phyloP scores from a whole-genome alignment of 2,329 filamentous ascomycete genomes.

The Hymenoscyphus fraxineus region DNA sequence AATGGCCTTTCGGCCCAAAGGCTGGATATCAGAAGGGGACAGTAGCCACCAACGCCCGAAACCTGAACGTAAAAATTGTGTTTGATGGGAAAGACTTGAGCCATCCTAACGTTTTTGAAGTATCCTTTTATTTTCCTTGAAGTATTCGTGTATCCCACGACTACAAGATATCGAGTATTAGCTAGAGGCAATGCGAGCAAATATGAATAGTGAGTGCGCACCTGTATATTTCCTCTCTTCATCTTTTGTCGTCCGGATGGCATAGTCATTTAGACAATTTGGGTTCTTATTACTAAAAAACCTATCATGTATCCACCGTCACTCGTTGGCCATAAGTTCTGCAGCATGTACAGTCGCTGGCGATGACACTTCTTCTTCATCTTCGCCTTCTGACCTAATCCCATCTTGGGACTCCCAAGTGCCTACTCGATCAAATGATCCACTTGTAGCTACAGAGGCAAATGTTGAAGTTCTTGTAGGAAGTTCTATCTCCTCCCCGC shows the following conservation, averaged over 20 bases:
- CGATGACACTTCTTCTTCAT: conserved; percentile 19
- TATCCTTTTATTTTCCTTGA: neutral
- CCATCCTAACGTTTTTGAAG: neutral
- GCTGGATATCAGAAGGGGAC: neutral
- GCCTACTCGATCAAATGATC: conserved; percentile 4
- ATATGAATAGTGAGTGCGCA: neutral
- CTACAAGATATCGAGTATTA: neutral
- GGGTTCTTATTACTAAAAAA: neutral
- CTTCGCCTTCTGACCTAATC: conserved; percentile 17
- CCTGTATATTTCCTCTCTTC: neutral
- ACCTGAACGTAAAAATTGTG: neutral
- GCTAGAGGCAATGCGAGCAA: neutral
- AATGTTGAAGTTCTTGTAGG: conserved; percentile 14
- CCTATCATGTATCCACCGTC: neutral
- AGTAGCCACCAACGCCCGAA: neutral
- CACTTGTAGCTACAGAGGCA: conserved; percentile 14
- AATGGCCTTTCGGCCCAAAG: neutral
- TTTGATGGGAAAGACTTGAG: too few species aligned
- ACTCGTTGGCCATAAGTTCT: conserved; percentile 10
- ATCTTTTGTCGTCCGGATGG: neutral
- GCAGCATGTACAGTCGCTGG: conserved; percentile 12
- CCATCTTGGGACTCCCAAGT: conserved; percentile 17
- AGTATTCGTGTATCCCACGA: neutral
- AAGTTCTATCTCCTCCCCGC: neutral
- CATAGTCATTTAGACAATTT: neutral